phyloP scores from a whole-genome alignment of 768 basidiomycete species.

The Agaricus subrufescens region DNA sequence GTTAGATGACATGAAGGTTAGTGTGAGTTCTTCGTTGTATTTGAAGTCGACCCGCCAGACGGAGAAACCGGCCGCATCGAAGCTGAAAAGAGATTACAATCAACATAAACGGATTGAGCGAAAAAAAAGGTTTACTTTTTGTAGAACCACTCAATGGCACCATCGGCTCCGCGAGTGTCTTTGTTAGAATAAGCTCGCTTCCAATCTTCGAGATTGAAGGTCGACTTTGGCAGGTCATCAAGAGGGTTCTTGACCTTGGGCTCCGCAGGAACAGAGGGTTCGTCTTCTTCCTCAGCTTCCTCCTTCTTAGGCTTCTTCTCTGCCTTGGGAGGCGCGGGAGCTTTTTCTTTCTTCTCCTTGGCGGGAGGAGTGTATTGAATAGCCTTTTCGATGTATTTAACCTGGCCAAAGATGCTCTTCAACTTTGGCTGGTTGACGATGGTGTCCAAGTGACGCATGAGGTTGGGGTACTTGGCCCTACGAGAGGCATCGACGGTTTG shows the following conservation, averaged over 20 bases:
- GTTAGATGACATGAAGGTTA: conserved; percentile 93
- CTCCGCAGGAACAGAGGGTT: conserved; percentile 65
- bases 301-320: conserved; percentile 65
- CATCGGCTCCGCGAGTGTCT: conserved; percentile 83
- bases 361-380: conserved; percentile 66
- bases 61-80: conserved; percentile 86
- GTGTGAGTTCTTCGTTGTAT: conserved; percentile 91
- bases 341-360: conserved; percentile 75
- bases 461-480: conserved; percentile 68
- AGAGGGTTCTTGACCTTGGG: conserved; percentile 95
- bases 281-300: conserved; percentile 70
- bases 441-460: conserved; percentile 84
- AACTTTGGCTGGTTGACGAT: conserved; percentile 80
- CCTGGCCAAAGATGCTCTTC: conserved; percentile 59
- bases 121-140: conserved; percentile 57
- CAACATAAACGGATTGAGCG: no score
- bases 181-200: conserved; percentile 97
- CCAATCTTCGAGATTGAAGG: conserved; percentile 93
- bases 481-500: conserved; percentile 60
- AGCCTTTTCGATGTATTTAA: conserved; percentile 63
- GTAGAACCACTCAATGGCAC: conserved; percentile 95
- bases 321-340: conserved; percentile 47
- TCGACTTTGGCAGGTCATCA: conserved; percentile 83
- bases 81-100: conserved; percentile 39
- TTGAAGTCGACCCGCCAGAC: conserved; percentile 94